Conservation (phyloP, 805 yeast species). For the Metschnikowia anglica region DNA sequence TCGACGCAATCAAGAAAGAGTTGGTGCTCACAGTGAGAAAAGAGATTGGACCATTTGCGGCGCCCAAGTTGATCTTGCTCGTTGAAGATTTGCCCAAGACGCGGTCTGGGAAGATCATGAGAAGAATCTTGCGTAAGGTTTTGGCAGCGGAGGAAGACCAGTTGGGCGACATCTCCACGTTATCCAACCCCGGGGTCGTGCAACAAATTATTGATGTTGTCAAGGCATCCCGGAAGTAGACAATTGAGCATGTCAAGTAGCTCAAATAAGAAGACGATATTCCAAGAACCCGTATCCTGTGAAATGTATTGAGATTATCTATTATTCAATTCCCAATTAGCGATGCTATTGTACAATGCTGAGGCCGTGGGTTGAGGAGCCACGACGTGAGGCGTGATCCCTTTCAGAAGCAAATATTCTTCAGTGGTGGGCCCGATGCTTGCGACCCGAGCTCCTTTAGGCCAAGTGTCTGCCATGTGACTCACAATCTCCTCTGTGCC, state of each 20-base stretch:
- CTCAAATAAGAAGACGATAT: background rate
- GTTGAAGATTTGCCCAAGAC: conserved; percentile 97
- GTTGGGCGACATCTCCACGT: conserved; percentile 88
- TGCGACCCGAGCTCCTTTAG: conserved; percentile 50
- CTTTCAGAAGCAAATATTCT: conserved; percentile 51
- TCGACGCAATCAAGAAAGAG: conserved; percentile 57
- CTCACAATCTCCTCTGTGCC: conserved; percentile 68
- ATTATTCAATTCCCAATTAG: conserved; percentile 9
- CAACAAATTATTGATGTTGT: conserved; percentile 72
- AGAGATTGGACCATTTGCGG: conserved; percentile 92
- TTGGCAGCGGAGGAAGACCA: conserved; percentile 89
- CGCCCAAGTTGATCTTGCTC: conserved; percentile 82
- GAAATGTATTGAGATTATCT: conserved; percentile 1
- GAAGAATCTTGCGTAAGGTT: conserved; percentile 93
- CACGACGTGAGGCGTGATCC: conserved; percentile 59
- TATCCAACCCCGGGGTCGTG: conserved; percentile 83
- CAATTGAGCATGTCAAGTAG: too few relatives aligned
- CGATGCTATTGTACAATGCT: conserved; percentile 47
- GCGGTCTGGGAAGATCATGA: conserved; percentile 97
- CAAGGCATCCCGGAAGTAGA: conserved; percentile 31
- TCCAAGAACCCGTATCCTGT: too few relatives aligned
- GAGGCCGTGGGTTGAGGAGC: conserved; percentile 72
- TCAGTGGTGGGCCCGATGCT: conserved; percentile 94
- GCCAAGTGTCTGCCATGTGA: conserved; percentile 24
- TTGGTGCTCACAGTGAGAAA: conserved; percentile 86